Percentiles rank a stretch among this genome's conserved stretches.
Evolutionary conservation across 2,329 filamentous ascomycete genomes (phyloP).

Genomic region (Fusarium sp.): DNA sequence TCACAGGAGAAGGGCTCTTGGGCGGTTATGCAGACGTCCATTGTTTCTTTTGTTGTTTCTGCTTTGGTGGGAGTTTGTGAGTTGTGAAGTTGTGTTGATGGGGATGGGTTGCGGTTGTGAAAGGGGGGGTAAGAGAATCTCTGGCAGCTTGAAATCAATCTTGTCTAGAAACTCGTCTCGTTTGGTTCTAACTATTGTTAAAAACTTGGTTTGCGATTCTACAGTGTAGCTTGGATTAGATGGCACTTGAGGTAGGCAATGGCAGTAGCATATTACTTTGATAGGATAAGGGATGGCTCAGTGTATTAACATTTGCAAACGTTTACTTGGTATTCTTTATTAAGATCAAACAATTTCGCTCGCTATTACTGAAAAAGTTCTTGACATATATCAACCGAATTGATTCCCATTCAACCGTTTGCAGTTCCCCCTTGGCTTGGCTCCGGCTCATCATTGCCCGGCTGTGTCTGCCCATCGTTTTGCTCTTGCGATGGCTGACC

Average conservation of each 20-base stretch:
- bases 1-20: constrained; percentile 40
- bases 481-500: background rate
- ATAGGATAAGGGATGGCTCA: background rate
- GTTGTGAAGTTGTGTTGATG: background rate
- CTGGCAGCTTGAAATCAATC: background rate
- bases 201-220: constrained; percentile 1
- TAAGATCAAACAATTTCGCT: background rate
- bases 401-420: constrained; percentile 2
- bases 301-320: too few relatives aligned
- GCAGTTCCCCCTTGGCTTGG: background rate
- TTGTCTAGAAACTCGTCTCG: background rate
- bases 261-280: background rate
- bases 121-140: background rate
- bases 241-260: constrained; percentile 17
- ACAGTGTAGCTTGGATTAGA: background rate
- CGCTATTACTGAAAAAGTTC: background rate
- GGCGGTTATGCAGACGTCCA: constrained; percentile 45
- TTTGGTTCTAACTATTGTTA: background rate
- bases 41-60: background rate
- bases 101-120: background rate
- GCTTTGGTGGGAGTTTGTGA: background rate
- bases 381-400: background rate
- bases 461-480: background rate
- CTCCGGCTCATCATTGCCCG: background rate
- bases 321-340: background rate